A percentile compares a stretch with the other conserved stretches of the same genome.
These are phyloP conservation scores for Aureoboletus auriporus DNA, from an alignment of 768 basidiomycete genomes.

Conservation along the genomic window DNA sequence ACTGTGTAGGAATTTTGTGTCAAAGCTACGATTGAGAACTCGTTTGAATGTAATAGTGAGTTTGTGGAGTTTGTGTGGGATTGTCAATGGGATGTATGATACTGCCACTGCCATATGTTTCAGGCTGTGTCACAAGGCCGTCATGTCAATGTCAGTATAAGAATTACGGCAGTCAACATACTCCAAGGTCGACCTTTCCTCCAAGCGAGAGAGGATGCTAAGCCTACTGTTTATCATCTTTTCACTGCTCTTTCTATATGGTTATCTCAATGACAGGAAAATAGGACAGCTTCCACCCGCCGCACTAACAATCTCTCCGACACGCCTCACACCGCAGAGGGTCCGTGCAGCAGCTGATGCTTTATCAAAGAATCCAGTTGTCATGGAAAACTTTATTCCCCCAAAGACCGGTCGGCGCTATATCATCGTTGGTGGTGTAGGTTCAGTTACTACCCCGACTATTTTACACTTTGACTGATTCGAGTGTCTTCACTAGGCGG, in stretches of 20 bases:
- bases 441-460: conserved; percentile 29
- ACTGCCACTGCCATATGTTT: too few relatives aligned
- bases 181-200: neutral
- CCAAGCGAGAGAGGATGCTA: conserved; percentile 17
- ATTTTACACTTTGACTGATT: too few relatives aligned
- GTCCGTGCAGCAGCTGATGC: conserved; percentile 37
- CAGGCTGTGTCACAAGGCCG: too few relatives aligned
- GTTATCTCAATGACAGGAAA: conserved; percentile 50
- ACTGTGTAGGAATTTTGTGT: neutral
- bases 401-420: conserved; percentile 71
- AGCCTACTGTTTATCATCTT: conserved; percentile 4
- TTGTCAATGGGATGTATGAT: too few relatives aligned
- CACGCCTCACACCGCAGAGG: conserved; percentile 43
- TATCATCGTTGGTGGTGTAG: conserved; percentile 72
- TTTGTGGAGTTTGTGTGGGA: too few relatives aligned
- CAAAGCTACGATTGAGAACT: neutral
- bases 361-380: conserved; percentile 33
- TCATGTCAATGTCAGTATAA: too few relatives aligned
- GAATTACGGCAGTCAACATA: too few relatives aligned
- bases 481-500: conserved; percentile 41
- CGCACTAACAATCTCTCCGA: conserved; percentile 42
- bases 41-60: too few relatives aligned
- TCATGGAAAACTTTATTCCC: conserved; percentile 47
- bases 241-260: conserved; percentile 32
- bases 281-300: conserved; percentile 47